A percentile compares a stretch with the other conserved stretches of the same genome.
phyloP scores from a whole-genome alignment of 352 stramenopile genomes.

The Thalassiosira sp. region DNA sequence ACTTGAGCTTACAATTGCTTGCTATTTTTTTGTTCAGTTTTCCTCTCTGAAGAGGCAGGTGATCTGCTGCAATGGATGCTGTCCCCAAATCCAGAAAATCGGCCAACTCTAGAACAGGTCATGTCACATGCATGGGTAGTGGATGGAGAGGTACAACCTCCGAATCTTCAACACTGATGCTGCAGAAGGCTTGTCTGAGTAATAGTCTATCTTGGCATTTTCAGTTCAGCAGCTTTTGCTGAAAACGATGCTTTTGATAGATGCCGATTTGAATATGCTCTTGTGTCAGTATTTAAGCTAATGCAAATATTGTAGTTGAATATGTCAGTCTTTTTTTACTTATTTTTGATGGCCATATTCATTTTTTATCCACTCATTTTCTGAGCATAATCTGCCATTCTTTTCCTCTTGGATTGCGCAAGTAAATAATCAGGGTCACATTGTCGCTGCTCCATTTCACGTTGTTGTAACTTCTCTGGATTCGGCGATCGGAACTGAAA shows the following conservation, averaged over 20 bases:
- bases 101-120: conserved; percentile 73
- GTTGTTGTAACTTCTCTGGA: conserved; percentile 4
- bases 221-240: background rate
- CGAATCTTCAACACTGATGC: conserved; percentile 19
- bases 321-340: background rate
- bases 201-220: background rate
- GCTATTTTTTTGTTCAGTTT: conserved; percentile 39
- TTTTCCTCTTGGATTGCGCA: conserved; percentile 27
- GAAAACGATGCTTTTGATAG: background rate
- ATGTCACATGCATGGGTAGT: conserved; percentile 79
- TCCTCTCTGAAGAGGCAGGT: conserved; percentile 66
- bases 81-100: conserved; percentile 66
- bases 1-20: background rate
- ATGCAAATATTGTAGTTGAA: background rate
- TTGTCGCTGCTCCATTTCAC: conserved; percentile 9
- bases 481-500: conserved; percentile 18
- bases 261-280: background rate
- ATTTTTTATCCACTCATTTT: background rate
- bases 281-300: background rate
- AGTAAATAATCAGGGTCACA: conserved; percentile 17
- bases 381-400: conserved; percentile 17
- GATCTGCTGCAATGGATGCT: conserved; percentile 81
- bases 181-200: background rate
- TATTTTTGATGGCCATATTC: background rate
- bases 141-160: conserved; percentile 60